phyloP scores from a whole-genome alignment of 371 early-diverging fungal genomes.

The Apophysomyces ossiformis region DNA sequence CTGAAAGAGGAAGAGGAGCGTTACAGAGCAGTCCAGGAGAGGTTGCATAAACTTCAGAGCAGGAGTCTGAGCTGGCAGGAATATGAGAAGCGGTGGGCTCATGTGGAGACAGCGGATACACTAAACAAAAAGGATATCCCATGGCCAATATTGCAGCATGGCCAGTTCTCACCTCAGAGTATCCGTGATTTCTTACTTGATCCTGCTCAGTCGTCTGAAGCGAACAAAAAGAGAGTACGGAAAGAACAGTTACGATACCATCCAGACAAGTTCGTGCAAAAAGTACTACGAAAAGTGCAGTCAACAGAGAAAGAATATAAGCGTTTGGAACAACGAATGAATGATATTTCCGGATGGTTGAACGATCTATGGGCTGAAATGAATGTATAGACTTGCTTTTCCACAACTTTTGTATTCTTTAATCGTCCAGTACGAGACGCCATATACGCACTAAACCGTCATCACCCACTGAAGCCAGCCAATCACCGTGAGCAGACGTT shows the following conservation, averaged over 20 bases:
- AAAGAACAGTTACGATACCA: constrained; percentile 50
- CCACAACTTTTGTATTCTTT: neutral
- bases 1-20: constrained; percentile 17
- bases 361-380: constrained; percentile 44
- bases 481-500: constrained; percentile 55
- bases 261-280: constrained; percentile 51
- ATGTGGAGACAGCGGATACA: constrained; percentile 19
- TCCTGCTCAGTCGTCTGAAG: constrained; percentile 4
- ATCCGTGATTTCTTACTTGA: constrained; percentile 32
- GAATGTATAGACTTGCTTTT: constrained; percentile 2
- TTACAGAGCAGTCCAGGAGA: constrained; percentile 12
- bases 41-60: constrained; percentile 16
- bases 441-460: constrained; percentile 87
- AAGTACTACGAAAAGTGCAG: constrained; percentile 32
- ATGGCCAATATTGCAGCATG: constrained; percentile 37
- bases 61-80: constrained; percentile 8
- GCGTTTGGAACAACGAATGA: constrained; percentile 26
- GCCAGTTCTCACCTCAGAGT: constrained; percentile 14
- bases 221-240: constrained; percentile 39
- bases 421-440: constrained; percentile 44
- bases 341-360: constrained; percentile 46
- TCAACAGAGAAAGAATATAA: constrained; percentile 34
- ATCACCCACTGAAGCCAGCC: constrained; percentile 88
- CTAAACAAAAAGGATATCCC: constrained; percentile 38
- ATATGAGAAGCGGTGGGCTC: constrained; percentile 34